phyloP scores from a whole-genome alignment of 306 rosid genomes.

The Trichosanthes truncata region DNA sequence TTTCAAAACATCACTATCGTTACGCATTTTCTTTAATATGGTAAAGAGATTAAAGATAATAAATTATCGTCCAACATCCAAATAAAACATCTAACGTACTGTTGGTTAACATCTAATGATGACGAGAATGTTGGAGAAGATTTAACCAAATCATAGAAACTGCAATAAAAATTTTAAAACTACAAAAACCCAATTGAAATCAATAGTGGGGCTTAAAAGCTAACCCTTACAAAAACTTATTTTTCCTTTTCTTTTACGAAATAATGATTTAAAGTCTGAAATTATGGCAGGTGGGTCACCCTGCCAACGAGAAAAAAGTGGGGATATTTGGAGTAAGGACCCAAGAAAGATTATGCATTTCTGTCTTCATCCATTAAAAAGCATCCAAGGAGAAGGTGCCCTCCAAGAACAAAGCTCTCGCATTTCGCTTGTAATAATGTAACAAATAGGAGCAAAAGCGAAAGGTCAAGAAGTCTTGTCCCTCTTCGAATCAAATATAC shows the following conservation, averaged over 20 bases:
- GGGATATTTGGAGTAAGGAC: not conserved
- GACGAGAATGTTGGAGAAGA: not conserved
- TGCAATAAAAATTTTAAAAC: not conserved
- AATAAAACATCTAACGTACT: not conserved
- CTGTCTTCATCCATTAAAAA: not conserved
- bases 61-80: not conserved
- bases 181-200: not conserved
- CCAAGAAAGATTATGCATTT: not conserved
- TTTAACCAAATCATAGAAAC: not conserved
- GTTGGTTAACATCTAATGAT: not conserved
- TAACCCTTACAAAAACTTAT: not conserved
- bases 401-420: not conserved
- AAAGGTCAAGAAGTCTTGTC: not conserved
- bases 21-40: not conserved
- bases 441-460: not conserved
- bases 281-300: not conserved
- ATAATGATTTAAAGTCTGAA: not conserved
- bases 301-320: not conserved
- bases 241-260: not conserved
- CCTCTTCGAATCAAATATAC: not conserved
- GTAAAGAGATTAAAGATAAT: not conserved
- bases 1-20: not conserved
- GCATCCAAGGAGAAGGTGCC: slow-evolving; percentile 5
- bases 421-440: not conserved
- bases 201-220: not conserved